These are phyloP conservation scores for Dimargaris verticillata DNA, from an alignment of 192 early-diverging fungal genomes.

Conservation along the genomic window DNA sequence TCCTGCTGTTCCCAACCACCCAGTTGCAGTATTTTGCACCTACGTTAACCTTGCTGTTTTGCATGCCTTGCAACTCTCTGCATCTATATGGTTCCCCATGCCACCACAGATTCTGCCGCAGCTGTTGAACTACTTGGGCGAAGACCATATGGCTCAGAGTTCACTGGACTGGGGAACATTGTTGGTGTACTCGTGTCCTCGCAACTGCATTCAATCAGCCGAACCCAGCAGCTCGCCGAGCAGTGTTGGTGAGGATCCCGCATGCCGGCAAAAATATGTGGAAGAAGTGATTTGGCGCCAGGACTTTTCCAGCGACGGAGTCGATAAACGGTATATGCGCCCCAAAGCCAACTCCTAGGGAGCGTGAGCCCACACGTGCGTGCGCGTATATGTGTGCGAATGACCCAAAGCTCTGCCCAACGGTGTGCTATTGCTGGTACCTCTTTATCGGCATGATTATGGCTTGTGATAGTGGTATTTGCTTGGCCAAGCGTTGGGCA, in stretches of 20 bases:
- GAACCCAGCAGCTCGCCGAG: not conserved
- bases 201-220: not conserved
- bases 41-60: not conserved
- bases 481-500: too few relatives aligned
- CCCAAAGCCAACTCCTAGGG: too few relatives aligned
- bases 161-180: slow-evolving; percentile 7
- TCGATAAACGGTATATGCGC: not conserved
- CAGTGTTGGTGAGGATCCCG: not conserved
- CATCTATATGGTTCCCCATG: not conserved
- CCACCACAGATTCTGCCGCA: not conserved
- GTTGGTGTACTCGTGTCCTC: slow-evolving; percentile 7
- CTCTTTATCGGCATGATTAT: too few relatives aligned
- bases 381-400: too few relatives aligned
- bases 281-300: not conserved
- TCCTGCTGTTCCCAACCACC: not conserved
- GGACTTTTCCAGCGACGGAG: not conserved
- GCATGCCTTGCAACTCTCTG: not conserved
- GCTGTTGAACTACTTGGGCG: slow-evolving; percentile 4
- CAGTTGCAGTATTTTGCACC: not conserved
- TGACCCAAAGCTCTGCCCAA: too few relatives aligned
- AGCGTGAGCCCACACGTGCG: too few relatives aligned
- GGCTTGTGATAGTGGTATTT: too few relatives aligned
- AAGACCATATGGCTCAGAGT: not conserved
- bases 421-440: too few relatives aligned
- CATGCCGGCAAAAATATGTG: not conserved